Percentiles rank a stretch among this genome's conserved stretches.
Conservation (phyloP, 2,329 filamentous ascomycete genomes). For the Colletotrichum aenigma region DNA sequence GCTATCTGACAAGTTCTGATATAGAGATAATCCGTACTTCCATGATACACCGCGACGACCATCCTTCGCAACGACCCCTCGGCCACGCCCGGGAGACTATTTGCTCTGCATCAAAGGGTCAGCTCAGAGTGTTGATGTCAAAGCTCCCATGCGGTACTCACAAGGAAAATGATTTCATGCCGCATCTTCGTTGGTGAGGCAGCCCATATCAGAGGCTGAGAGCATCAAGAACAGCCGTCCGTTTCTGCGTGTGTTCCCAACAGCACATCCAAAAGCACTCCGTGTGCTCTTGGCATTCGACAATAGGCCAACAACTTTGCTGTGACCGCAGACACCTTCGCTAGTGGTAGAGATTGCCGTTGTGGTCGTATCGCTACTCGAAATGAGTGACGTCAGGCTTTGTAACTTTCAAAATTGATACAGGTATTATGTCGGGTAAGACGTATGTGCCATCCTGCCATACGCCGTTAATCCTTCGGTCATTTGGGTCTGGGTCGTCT, state of each 20-base stretch:
- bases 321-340: neutral
- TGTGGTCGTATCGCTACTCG: neutral
- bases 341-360: neutral
- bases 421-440: no score
- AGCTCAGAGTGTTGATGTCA: neutral
- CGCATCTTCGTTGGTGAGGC: neutral
- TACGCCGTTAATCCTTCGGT: no score
- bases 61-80: neutral
- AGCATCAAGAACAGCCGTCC: neutral
- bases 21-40: neutral
- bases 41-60: neutral
- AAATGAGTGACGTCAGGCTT: rapidly evolving
- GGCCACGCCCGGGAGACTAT: neutral
- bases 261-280: neutral
- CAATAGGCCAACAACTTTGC: neutral
- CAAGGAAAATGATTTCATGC: neutral
- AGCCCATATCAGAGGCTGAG: neutral
- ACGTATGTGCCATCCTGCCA: no score
- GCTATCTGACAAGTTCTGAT: neutral
- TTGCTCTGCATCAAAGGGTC: neutral
- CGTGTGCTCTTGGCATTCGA: neutral
- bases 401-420: neutral
- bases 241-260: neutral
- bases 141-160: neutral
- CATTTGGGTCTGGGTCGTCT: no score